These are phyloP conservation scores for Cryptococcus deneoformans DNA, from an alignment of 1,284 basidiomycete genomes.

Conservation along the genomic window DNA sequence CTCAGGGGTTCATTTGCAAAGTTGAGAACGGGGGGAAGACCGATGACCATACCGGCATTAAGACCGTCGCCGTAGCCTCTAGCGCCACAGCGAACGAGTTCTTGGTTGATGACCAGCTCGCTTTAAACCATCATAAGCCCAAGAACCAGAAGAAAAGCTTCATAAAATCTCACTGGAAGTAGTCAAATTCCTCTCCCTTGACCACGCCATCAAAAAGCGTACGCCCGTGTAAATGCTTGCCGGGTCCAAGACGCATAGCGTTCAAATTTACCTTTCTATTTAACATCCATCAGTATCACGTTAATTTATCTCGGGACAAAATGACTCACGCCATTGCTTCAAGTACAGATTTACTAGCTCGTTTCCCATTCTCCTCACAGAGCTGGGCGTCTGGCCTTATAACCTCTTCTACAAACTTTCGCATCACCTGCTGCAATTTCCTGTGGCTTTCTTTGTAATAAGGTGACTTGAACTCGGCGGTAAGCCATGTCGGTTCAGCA, in stretches of 20 bases:
- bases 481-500: constrained; percentile 79
- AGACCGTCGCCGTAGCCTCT: constrained; percentile 80
- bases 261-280: constrained; percentile 67
- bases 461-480: constrained; percentile 71
- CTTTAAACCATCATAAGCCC: constrained; percentile 10
- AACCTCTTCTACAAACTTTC: constrained; percentile 58
- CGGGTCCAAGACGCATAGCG: constrained; percentile 84
- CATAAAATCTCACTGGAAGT: constrained; percentile 54
- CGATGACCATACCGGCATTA: constrained; percentile 67
- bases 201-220: constrained; percentile 74
- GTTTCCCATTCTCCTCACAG: constrained; percentile 73
- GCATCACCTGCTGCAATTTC: constrained; percentile 50
- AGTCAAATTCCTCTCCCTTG: constrained; percentile 78
- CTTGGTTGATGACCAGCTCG: constrained; percentile 82
- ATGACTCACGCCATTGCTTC: constrained; percentile 45
- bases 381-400: constrained; percentile 56
- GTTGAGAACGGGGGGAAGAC: constrained; percentile 62
- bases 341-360: constrained; percentile 50
- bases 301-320: not conserved
- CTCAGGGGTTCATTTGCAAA: constrained; percentile 58
- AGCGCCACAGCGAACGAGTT: constrained; percentile 70
- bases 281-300: not conserved
- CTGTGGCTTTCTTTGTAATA: constrained; percentile 70
- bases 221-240: constrained; percentile 73
- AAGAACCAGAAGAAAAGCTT: not conserved